phyloP scores from a whole-genome alignment of 2,329 filamentous ascomycete species.

The Epichloe amarillans region DNA sequence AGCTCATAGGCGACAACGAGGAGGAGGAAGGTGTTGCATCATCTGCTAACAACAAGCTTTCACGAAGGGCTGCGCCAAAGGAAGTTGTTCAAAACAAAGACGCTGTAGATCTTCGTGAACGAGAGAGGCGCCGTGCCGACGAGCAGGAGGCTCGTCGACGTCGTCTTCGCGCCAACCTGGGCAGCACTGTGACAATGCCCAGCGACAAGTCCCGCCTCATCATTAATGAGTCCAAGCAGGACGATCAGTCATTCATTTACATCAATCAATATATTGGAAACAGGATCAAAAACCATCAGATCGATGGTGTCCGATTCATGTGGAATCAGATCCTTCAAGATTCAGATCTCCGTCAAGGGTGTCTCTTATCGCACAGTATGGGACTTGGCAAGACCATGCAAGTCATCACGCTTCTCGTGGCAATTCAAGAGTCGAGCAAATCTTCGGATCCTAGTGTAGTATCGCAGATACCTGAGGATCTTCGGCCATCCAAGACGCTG shows the following conservation, averaged over 20 bases:
- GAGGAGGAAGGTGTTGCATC: constrained; percentile 9
- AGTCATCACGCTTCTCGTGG: constrained; percentile 68
- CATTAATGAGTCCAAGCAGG: constrained; percentile 53
- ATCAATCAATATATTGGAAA: constrained; percentile 50
- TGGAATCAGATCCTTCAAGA: constrained; percentile 70
- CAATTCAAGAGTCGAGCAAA: constrained; percentile 51
- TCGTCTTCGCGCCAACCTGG: constrained; percentile 33
- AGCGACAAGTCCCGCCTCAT: constrained; percentile 39
- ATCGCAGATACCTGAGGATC: constrained; percentile 52
- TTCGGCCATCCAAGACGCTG: constrained; percentile 51
- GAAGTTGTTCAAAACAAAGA: constrained; percentile 24
- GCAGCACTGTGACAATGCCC: constrained; percentile 26
- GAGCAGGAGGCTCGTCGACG: constrained; percentile 40
- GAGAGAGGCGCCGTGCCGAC: constrained; percentile 37
- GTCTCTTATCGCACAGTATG: constrained; percentile 80
- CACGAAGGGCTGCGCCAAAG: constrained; percentile 12
- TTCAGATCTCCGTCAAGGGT: constrained; percentile 50
- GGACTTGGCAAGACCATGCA: constrained; percentile 90
- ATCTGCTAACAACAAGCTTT: constrained; percentile 3
- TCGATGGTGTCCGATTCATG: constrained; percentile 72
- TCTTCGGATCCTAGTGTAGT: constrained; percentile 44
- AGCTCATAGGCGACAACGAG: constrained; percentile 7
- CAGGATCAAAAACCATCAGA: constrained; percentile 66
- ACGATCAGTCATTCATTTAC: constrained; percentile 47
- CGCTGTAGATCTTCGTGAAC: constrained; percentile 39